These are phyloP conservation scores for Pyrenophora seminiperda DNA, from an alignment of 2,329 filamentous ascomycete genomes.

Conservation along the genomic window DNA sequence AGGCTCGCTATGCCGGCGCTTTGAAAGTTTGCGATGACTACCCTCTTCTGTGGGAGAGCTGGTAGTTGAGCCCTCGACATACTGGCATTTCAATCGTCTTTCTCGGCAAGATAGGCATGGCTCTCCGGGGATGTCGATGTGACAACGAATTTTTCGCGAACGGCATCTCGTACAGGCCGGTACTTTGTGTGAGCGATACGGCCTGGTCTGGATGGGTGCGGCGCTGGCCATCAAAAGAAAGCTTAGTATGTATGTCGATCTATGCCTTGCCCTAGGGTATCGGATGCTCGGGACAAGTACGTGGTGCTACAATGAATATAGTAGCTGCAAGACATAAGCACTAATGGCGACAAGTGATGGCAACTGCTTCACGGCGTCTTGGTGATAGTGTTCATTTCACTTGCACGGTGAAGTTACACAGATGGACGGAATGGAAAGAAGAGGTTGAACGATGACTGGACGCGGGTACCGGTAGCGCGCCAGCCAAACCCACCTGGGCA, in stretches of 20 bases:
- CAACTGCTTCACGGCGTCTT: not conserved
- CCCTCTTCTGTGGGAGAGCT: conserved; percentile 33
- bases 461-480: conserved; percentile 10
- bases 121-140: conserved; percentile 48
- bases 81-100: conserved; percentile 46
- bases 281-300: not conserved
- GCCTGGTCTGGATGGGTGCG: conserved; percentile 43
- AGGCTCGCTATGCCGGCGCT: conserved; percentile 36
- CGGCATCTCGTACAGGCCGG: conserved; percentile 51
- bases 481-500: conserved; percentile 2
- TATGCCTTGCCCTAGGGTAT: not conserved
- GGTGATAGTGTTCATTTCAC: not conserved
- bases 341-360: not conserved
- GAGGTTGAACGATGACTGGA: conserved; percentile 7
- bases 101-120: conserved; percentile 50
- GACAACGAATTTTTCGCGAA: conserved; percentile 50
- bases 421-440: conserved; percentile 9
- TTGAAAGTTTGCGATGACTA: conserved; percentile 29
- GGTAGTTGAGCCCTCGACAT: conserved; percentile 33
- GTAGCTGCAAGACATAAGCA: not conserved
- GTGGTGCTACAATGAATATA: not conserved
- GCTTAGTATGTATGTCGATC: not conserved
- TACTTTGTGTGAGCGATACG: conserved; percentile 52
- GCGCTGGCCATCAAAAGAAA: conserved; percentile 38
- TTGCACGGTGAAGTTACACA: not conserved